These are phyloP conservation scores for Dactylellina drechsleri DNA, from an alignment of 2,329 filamentous ascomycete species.

Conservation along the genomic window DNA sequence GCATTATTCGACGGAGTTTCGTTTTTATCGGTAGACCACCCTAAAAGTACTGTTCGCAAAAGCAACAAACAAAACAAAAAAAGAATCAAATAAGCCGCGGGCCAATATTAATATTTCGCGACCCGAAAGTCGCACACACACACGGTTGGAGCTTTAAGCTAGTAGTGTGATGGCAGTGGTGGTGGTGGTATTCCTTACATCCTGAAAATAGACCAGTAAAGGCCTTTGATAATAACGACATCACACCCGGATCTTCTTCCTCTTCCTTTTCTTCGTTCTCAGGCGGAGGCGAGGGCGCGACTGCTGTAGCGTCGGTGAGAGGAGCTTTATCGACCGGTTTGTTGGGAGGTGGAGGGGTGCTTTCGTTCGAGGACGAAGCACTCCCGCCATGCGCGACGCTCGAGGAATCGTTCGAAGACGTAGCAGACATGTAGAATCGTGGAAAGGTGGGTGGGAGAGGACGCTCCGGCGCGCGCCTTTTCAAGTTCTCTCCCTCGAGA, in stretches of 20 bases:
- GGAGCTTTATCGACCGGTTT: neutral
- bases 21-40: neutral
- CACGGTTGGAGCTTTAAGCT: no score
- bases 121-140: no score
- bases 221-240: neutral
- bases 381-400: constrained; percentile 22
- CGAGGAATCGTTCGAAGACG: constrained; percentile 22
- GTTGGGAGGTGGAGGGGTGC: constrained; percentile 10
- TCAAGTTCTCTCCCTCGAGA: no score
- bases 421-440: constrained; percentile 18
- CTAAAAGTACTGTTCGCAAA: neutral
- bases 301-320: no score
- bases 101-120: neutral
- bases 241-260: constrained; percentile 5
- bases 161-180: no score
- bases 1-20: constrained; percentile 2
- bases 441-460: neutral
- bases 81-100: constrained; percentile 15
- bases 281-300: neutral
- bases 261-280: constrained; percentile 1
- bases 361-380: constrained; percentile 20
- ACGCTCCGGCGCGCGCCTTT: constrained; percentile 18
- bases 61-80: constrained; percentile 6
- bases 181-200: constrained; percentile 11
- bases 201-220: constrained; percentile 6